Base-by-base conservation (phyloP, 495 filamentous ascomycete genomes). In the Elaphomyces granulatus region DNA sequence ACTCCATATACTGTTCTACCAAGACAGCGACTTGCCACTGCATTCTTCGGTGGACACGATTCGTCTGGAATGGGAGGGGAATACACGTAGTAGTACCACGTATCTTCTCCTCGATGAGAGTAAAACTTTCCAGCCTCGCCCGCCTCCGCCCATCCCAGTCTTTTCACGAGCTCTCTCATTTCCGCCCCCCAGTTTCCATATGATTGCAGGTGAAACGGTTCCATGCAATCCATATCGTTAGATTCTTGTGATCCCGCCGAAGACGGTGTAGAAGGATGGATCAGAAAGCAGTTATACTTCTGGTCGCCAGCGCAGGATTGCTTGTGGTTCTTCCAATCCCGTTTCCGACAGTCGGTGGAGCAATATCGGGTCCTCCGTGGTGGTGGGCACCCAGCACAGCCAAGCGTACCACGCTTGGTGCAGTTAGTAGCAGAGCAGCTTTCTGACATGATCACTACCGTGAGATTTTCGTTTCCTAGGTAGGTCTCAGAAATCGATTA, bases 281-380 rank as follows among this genome's bases (percentile, higher is more conserved):
- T 28, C 23, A 28, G 6, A 12, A 28, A 28, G 12, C 23, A 28
- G 23, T 28, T 28, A 28, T 12, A 6, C 23, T 28, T 28, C 23
- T 28, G 6, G 23, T 6, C 23, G 23, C 23, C 23, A 38, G 44
- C 42, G 55, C 63, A 64, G 36, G 41, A n/a, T 17, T 46, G 47
- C 43, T 65, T 64, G 47, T 70, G 67, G 16, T 18, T 8, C 19
- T 61, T 61, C 62, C 60, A 68, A 46, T 70, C 49, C 2, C 48
- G 45, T 26, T 57, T 60, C 43, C 69, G 60, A 51, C 67, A 69
- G 6, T 60, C 52, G 10, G 49, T 52, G 16, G 60, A 64, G 52
- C 67, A 71, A 53, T 71, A 71, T n/a, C n/a, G n/a, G n/a, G n/a
- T n/a, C n/a, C n/a, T n/a, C 8, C 16, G 20, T 8, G 53, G 43